Percentiles rank a stretch among this genome's conserved stretches.
These are phyloP conservation scores for Phaffomyces thermotolerans DNA, from an alignment of 805 yeast genomes.

Conservation along the genomic window DNA sequence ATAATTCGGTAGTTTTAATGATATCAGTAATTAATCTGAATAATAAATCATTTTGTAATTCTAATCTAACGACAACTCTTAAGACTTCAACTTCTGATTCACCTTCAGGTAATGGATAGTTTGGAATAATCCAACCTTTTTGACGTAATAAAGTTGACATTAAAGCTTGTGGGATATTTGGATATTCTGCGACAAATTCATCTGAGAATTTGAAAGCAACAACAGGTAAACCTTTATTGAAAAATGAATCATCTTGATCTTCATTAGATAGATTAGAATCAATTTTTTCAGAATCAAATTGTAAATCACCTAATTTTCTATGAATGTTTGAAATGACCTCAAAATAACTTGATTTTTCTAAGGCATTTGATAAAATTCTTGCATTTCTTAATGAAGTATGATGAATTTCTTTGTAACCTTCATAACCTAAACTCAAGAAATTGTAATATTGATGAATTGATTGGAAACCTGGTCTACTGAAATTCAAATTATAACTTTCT, in stretches of 20 bases:
- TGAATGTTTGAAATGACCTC: conserved; percentile 76
- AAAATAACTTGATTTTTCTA: conserved; percentile 60
- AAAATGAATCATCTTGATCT: conserved; percentile 35
- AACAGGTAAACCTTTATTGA: conserved; percentile 78
- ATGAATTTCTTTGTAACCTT: conserved; percentile 64
- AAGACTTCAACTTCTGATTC: conserved; percentile 61
- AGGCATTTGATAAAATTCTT: conserved; percentile 50
- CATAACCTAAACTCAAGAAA: conserved; percentile 60
- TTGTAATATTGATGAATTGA: conserved; percentile 84
- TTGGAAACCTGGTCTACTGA: conserved; percentile 90
- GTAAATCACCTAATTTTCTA: conserved; percentile 38
- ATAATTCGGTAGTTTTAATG: conserved; percentile 42
- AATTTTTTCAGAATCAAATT: conserved; percentile 13
- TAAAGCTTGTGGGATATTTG: conserved; percentile 77
- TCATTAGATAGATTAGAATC: conserved; percentile 24
- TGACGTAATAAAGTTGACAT: conserved; percentile 66
- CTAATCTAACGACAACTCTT: conserved; percentile 75
- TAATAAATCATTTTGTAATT: conserved; percentile 53
- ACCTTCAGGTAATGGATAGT: conserved; percentile 68
- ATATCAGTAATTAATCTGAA: conserved; percentile 60
- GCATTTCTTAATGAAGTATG: conserved; percentile 64
- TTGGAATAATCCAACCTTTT: conserved; percentile 84
- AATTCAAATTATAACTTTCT: conserved; percentile 79
- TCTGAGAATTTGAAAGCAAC: conserved; percentile 76
- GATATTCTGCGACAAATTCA: conserved; percentile 49